A percentile compares a stretch with the other conserved stretches of the same genome.
Evolutionary conservation across 192 early-diverging fungal species (phyloP).

Genomic region (Bifiguratus adelaidae): DNA sequence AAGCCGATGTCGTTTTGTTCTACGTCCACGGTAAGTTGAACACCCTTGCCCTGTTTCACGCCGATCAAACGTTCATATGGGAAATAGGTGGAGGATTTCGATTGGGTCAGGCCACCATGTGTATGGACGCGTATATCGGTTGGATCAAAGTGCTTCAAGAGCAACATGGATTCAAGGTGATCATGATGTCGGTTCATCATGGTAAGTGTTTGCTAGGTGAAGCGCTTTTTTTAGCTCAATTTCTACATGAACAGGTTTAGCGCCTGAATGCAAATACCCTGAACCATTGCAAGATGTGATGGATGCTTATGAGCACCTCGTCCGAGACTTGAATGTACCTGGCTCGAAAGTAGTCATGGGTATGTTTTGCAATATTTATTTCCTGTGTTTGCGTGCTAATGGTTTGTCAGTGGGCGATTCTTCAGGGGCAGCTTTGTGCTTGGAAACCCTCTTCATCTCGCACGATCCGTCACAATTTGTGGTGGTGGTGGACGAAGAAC

Average conservation of each 20-base stretch:
- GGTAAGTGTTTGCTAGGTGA: slow-evolving; percentile 4
- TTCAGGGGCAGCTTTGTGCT: slow-evolving; percentile 16
- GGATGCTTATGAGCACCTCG: slow-evolving; percentile 19
- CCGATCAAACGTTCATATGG: not conserved
- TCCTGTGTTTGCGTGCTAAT: no score
- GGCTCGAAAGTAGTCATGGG: slow-evolving; percentile 12
- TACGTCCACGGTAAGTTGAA: slow-evolving; percentile 20
- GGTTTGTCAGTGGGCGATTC: slow-evolving; percentile 14
- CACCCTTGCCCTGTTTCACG: not conserved
- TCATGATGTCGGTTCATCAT: slow-evolving; percentile 23
- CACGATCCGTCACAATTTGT: slow-evolving; percentile 26
- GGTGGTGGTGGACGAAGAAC: slow-evolving; percentile 3
- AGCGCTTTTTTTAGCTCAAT: not conserved
- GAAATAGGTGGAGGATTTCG: slow-evolving; percentile 27
- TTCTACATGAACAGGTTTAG: slow-evolving; percentile 8
- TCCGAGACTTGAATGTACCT: slow-evolving; percentile 4
- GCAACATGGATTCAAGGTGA: slow-evolving; percentile 14
- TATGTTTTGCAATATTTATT: not conserved
- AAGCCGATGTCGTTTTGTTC: slow-evolving; percentile 20
- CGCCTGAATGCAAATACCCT: slow-evolving; percentile 22
- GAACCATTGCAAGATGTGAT: slow-evolving; percentile 22
- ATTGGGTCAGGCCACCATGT: slow-evolving; percentile 24
- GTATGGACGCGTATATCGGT: slow-evolving; percentile 19
- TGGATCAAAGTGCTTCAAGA: slow-evolving; percentile 18
- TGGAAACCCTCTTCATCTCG: slow-evolving; percentile 24